Evolutionary conservation across 495 filamentous ascomycete genomes (phyloP), one percentile per base, ranked within the genome.

Genomic region (Hypoxylon subgilvum): DNA sequence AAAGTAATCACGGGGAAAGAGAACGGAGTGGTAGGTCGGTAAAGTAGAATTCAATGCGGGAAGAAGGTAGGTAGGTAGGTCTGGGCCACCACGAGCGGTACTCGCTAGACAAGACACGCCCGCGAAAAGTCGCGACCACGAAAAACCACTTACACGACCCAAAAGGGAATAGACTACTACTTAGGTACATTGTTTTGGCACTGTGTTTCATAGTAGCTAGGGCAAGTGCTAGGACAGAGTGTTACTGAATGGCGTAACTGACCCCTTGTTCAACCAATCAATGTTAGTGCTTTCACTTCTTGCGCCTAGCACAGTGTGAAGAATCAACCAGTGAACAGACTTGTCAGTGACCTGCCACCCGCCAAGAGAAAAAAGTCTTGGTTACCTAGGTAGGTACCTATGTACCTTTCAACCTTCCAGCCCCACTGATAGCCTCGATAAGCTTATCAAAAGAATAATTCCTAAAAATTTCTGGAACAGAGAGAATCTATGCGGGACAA

Each of bases 111-210:
- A 18, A 58, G 50, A 63, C 56, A 69, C 63, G 63, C 63, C 51
- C 66, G 63, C 67, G 67, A 67, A 62, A 65, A 69, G 66, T 58
- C 66, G 66, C 57, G 57, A 63, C 32, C 48, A 49, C 47, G 50
- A 52, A 40, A 63, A 57, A 63, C 48, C 59, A 63, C 61, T 64
- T 64, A 64, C 53, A 63, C 40, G 53, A 51, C 53, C 44, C 28
- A 58, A 63, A 57, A 35, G 53, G 60, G 48, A 63, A 57, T 63
- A n/a, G n/a, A n/a, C n/a, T n/a, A n/a, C n/a, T n/a, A n/a, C n/a
- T n/a, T n/a, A n/a, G 1, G 43, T 53, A 7, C 36, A 28, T 19
- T 23, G 27, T 4, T 23, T 27, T 35, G 4, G 10, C 38, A 58
- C 46, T 58, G 55, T 58, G 38, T 36, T 25, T 16, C 13, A n/a